phyloP scores from a whole-genome alignment of 345 rosid species.

The Eucalyptus microcorys region DNA sequence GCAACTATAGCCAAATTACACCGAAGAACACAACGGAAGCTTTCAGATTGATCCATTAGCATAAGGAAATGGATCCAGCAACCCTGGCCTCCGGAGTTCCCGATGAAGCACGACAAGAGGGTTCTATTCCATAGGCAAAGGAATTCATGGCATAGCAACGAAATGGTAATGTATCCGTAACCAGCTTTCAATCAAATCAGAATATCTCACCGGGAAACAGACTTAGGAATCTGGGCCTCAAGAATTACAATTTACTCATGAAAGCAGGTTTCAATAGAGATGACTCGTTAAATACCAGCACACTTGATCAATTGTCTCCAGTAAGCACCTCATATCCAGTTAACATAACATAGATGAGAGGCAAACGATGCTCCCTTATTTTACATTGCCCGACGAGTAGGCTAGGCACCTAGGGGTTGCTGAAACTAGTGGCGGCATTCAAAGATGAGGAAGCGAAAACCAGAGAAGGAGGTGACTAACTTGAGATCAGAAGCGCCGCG shows the following conservation, averaged over 20 bases:
- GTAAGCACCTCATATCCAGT: background rate
- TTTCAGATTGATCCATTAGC: background rate
- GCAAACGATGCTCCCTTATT: background rate
- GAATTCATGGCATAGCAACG: background rate
- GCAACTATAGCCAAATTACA: constrained; percentile 1
- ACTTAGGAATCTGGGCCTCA: background rate
- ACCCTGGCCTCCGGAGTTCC: background rate
- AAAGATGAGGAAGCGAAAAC: background rate
- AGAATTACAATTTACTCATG: accelerated
- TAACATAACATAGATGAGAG: background rate
- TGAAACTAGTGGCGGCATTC: background rate
- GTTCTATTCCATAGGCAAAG: background rate
- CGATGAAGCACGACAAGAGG: background rate
- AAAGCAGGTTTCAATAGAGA: background rate
- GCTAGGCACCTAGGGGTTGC: background rate
- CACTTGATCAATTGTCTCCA: background rate
- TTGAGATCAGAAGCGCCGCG: constrained; percentile 98
- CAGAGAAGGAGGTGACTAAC: constrained; percentile 16
- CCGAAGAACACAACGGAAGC: background rate
- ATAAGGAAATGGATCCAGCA: background rate
- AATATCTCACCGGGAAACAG: background rate
- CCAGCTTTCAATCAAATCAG: background rate
- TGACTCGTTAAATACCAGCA: background rate
- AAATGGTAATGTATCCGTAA: background rate
- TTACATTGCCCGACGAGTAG: background rate